Percentiles rank a stretch among this genome's conserved stretches.
phyloP scores from a whole-genome alignment of 2,329 filamentous ascomycete genomes.

The Beauveria caledonica region DNA sequence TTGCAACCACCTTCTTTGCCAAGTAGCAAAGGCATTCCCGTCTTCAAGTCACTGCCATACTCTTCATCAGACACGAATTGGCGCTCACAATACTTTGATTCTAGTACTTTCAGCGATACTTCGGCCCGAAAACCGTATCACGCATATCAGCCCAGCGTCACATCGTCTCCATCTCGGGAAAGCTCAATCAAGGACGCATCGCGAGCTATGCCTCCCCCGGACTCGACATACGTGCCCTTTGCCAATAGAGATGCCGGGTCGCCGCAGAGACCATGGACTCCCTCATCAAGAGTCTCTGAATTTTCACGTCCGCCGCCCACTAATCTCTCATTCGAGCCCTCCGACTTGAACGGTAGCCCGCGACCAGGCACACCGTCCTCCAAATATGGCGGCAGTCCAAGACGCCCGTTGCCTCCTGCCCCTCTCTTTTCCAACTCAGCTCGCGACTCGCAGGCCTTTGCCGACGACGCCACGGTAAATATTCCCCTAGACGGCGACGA shows the following conservation, averaged over 20 bases:
- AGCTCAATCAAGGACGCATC: slow-evolving; percentile 48
- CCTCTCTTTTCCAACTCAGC: slow-evolving; percentile 65
- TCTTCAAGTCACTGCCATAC: not conserved
- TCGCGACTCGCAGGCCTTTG: slow-evolving; percentile 44
- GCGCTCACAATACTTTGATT: slow-evolving; percentile 13
- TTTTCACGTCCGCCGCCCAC: slow-evolving; percentile 65
- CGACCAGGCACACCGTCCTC: slow-evolving; percentile 86
- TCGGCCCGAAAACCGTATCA: slow-evolving; percentile 18
- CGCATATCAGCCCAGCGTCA: slow-evolving; percentile 46
- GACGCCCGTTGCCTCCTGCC: slow-evolving; percentile 78
- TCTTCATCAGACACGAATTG: not conserved
- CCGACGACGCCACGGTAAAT: slow-evolving; percentile 61
- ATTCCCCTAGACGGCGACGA: slow-evolving; percentile 64
- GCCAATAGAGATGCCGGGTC: slow-evolving; percentile 37
- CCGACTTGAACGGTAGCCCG: slow-evolving; percentile 82
- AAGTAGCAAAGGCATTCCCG: not conserved
- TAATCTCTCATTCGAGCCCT: slow-evolving; percentile 70
- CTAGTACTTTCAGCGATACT: slow-evolving; percentile 27
- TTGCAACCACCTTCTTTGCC: not conserved
- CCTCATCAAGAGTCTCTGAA: slow-evolving; percentile 45
- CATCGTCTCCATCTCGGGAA: slow-evolving; percentile 36
- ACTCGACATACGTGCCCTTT: slow-evolving; percentile 55
- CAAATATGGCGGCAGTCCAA: slow-evolving; percentile 78
- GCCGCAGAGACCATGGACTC: slow-evolving; percentile 52
- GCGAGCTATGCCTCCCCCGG: slow-evolving; percentile 52